These are phyloP conservation scores for Heritiera fomes DNA, from an alignment of 345 rosid species.

Conservation along the genomic window DNA sequence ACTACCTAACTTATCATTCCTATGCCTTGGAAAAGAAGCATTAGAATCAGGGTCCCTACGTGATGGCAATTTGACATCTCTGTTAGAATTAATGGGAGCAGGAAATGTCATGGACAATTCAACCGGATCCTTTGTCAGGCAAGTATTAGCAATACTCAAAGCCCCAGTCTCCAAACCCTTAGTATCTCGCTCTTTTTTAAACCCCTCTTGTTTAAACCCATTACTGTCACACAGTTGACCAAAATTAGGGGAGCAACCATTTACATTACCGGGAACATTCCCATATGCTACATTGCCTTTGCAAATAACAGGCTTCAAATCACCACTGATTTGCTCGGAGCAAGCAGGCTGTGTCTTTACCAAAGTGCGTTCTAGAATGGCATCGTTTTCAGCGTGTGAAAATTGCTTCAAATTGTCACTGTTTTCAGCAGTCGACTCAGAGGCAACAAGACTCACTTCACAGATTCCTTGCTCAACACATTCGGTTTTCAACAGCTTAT, in stretches of 20 bases:
- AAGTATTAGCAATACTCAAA: slow-evolving; percentile 25
- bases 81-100: slow-evolving; percentile 36
- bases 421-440: slow-evolving; percentile 34
- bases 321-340: slow-evolving; percentile 22
- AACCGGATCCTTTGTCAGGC: slow-evolving; percentile 40
- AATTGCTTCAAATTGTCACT: slow-evolving; percentile 29
- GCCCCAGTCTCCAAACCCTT: slow-evolving; percentile 41
- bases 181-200: slow-evolving; percentile 29
- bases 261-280: slow-evolving; percentile 24
- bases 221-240: slow-evolving; percentile 34
- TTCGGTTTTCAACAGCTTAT: slow-evolving; percentile 44
- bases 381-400: slow-evolving; percentile 35
- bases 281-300: slow-evolving; percentile 27
- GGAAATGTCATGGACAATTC: slow-evolving; percentile 36
- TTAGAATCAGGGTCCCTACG: slow-evolving; percentile 30
- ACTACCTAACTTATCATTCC: slow-evolving; percentile 58
- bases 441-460: slow-evolving; percentile 34
- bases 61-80: slow-evolving; percentile 38
- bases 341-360: slow-evolving; percentile 29
- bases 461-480: slow-evolving; percentile 46
- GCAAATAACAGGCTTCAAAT: slow-evolving; percentile 29
- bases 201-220: slow-evolving; percentile 31
- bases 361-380: slow-evolving; percentile 35
- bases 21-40: slow-evolving; percentile 48
- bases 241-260: slow-evolving; percentile 34